Evolutionary conservation across 2,329 filamentous ascomycete genomes (phyloP).

Genomic region (Hortaea werneckii): DNA sequence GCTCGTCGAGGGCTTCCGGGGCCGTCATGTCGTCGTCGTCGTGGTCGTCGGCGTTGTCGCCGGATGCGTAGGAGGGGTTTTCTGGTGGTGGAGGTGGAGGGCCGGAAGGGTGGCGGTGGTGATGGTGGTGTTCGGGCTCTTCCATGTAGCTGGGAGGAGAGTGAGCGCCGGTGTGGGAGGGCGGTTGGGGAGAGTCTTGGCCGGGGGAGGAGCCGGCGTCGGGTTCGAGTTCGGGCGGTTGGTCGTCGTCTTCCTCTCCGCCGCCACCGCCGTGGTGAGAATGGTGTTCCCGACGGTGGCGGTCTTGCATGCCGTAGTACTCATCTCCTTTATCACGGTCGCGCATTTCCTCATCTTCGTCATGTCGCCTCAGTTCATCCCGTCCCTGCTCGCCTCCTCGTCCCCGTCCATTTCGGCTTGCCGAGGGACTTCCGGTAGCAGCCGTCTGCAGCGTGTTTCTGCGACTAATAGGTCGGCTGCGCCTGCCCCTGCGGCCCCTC

Average conservation of each 20-base stretch:
- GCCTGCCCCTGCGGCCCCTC: neutral
- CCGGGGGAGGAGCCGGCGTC: conserved; percentile 3
- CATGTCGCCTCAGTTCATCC: neutral
- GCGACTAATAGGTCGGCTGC: conserved; percentile 4
- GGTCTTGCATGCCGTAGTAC: no score
- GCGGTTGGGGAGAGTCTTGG: neutral
- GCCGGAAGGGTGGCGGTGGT: neutral
- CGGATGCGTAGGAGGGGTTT: neutral
- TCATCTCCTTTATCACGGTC: neutral
- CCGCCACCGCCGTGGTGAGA: conserved; percentile 3
- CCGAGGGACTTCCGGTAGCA: neutral
- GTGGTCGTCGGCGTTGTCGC: neutral
- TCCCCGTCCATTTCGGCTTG: neutral
- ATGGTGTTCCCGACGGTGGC: neutral
- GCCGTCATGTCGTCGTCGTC: conserved; percentile 8
- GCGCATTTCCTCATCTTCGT: neutral
- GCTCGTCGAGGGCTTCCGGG: conserved; percentile 13
- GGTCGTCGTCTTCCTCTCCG: conserved; percentile 1
- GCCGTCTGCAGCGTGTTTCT: neutral
- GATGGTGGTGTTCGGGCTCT: neutral
- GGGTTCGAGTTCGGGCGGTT: neutral
- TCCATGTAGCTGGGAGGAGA: neutral
- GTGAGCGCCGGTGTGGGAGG: neutral
- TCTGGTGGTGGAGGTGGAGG: neutral
- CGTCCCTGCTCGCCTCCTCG: neutral